Conservation (phyloP, 805 yeast genomes). For the Barnettozyma californica region DNA sequence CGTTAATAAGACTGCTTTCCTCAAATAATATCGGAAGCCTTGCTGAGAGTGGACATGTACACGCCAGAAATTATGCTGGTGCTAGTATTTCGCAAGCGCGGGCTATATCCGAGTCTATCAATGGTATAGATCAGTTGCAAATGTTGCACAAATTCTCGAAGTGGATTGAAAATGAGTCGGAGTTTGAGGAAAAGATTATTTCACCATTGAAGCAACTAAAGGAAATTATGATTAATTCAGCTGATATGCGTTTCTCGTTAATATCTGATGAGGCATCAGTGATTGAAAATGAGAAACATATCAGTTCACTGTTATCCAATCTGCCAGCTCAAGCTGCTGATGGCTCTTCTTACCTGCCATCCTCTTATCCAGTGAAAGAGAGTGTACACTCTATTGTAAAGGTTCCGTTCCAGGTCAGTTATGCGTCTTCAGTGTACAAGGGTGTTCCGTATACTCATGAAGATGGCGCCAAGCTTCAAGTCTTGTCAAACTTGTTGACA, state of each 20-base stretch:
- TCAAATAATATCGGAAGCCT: constrained; percentile 74
- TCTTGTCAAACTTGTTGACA: constrained; percentile 73
- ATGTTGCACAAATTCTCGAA: constrained; percentile 57
- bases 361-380: constrained; percentile 16
- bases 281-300: constrained; percentile 24
- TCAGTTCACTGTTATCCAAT: constrained; percentile 26
- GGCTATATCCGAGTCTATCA: constrained; percentile 54
- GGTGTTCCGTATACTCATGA: constrained; percentile 63
- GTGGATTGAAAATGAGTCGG: constrained; percentile 42
- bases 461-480: constrained; percentile 84
- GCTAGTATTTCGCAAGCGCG: constrained; percentile 58
- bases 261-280: constrained; percentile 48
- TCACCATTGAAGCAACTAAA: constrained; percentile 57
- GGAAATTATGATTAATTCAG: constrained; percentile 35
- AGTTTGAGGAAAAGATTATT: constrained; percentile 50
- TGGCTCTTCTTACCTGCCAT: constrained; percentile 4
- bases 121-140: constrained; percentile 75
- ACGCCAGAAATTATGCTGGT: constrained; percentile 64
- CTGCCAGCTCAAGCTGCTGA: constrained; percentile 20
- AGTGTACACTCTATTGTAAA: constrained; percentile 44
- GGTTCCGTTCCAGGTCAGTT: constrained; percentile 86
- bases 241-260: constrained; percentile 45
- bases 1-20: constrained; percentile 66
- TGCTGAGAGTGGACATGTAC: constrained; percentile 85
- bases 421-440: constrained; percentile 59